Conservation (phyloP, 1,139 yeast species). For the Diutina rugosa region DNA sequence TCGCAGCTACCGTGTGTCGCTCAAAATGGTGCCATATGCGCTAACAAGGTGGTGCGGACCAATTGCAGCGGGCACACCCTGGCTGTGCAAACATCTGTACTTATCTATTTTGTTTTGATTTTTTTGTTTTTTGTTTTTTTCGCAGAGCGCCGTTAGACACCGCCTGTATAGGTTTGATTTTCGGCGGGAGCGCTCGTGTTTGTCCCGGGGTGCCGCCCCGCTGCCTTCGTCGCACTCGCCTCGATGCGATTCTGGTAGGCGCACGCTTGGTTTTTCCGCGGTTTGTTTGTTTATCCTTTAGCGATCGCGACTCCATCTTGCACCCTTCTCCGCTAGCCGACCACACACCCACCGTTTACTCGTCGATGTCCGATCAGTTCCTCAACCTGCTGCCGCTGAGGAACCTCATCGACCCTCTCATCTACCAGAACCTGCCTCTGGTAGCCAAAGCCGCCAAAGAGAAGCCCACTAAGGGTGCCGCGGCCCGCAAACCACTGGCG, state of each 20-base stretch:
- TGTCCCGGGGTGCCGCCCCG: too few species aligned
- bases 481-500: not conserved
- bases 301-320: not conserved
- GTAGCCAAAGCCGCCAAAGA: not conserved
- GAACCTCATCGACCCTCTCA: slow-evolving; percentile 15
- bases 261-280: not conserved
- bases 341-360: not conserved
- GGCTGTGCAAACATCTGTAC: too few species aligned
- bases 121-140: too few species aligned
- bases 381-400: slow-evolving; percentile 18
- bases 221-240: too few species aligned
- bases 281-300: not conserved
- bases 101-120: too few species aligned
- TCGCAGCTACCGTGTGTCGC: too few species aligned
- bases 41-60: too few species aligned
- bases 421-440: slow-evolving; percentile 8
- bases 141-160: not conserved
- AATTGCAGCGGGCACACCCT: not conserved
- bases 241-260: not conserved
- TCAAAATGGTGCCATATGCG: too few species aligned
- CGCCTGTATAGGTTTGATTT: not conserved
- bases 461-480: not conserved
- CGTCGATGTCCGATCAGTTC: not conserved
- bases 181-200: not conserved
- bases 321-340: not conserved